Evolutionary conservation across 192 early-diverging fungal species (phyloP).

Genomic region (Rhizophlyctis rosea): DNA sequence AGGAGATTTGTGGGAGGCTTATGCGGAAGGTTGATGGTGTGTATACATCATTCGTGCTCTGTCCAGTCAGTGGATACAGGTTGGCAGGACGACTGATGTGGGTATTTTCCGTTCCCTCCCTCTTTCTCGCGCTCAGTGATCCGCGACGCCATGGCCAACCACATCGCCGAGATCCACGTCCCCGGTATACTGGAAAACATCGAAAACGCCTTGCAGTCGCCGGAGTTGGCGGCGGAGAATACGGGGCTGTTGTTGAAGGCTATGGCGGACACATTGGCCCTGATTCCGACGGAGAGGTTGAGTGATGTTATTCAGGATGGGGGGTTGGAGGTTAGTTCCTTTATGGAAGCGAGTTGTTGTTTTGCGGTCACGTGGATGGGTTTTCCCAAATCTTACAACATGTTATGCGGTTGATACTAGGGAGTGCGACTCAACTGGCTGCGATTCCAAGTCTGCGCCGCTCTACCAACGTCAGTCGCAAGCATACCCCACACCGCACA

Average conservation of each 20-base stretch:
- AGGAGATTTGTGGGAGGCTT: constrained; percentile 12
- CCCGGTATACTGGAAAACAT: constrained; percentile 15
- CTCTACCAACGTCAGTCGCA: too few species aligned
- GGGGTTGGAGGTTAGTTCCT: too few species aligned
- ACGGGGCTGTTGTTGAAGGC: constrained; percentile 20
- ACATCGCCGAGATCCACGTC: constrained; percentile 20
- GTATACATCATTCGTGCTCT: neutral
- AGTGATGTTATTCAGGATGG: constrained; percentile 14
- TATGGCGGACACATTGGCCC: constrained; percentile 6
- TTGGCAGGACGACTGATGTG: neutral
- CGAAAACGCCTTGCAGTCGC: constrained; percentile 12
- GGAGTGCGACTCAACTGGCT: constrained; percentile 31
- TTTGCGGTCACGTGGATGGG: too few species aligned
- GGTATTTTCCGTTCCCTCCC: neutral
- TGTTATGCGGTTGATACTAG: too few species aligned
- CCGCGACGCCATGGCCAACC: constrained; percentile 16
- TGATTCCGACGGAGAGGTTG: constrained; percentile 18
- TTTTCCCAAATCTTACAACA: too few species aligned
- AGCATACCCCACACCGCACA: too few species aligned
- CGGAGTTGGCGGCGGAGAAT: constrained; percentile 5
- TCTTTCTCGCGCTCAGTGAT: constrained; percentile 12
- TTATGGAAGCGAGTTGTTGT: too few species aligned
- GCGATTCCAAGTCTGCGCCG: constrained; percentile 25
- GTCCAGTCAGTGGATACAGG: neutral
- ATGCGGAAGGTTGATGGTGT: constrained; percentile 15